Percentiles rank a stretch among this genome's conserved stretches.
Evolutionary conservation across 2,329 filamentous ascomycete species (phyloP).

Genomic region (Lachnellula hyalina): DNA sequence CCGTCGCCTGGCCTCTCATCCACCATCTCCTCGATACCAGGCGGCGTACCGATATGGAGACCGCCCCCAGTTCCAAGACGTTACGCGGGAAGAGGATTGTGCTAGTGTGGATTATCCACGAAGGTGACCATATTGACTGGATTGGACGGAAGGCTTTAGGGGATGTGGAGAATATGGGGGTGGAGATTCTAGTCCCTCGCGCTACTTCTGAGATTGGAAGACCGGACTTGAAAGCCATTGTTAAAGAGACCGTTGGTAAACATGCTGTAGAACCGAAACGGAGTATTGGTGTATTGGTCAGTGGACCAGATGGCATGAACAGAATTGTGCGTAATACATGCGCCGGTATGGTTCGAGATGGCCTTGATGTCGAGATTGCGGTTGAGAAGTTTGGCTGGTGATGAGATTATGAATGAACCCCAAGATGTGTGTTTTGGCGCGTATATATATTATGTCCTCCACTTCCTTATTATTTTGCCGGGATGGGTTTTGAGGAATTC

Average conservation of each 20-base stretch:
- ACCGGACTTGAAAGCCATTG: constrained; percentile 44
- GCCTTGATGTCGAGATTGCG: constrained; percentile 45
- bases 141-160: constrained; percentile 43
- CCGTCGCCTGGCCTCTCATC: constrained; percentile 56
- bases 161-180: constrained; percentile 43
- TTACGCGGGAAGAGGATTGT: constrained; percentile 34
- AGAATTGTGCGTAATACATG: constrained; percentile 54
- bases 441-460: background rate
- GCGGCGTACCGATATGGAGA: constrained; percentile 15
- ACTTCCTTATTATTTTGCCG: too few species aligned
- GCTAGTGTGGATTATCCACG: constrained; percentile 56
- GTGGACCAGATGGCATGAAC: constrained; percentile 58
- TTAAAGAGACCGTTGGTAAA: constrained; percentile 34
- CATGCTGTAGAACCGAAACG: constrained; percentile 17
- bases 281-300: constrained; percentile 50
- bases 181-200: constrained; percentile 48
- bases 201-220: constrained; percentile 49
- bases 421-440: background rate
- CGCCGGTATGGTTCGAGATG: constrained; percentile 42
- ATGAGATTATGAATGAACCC: background rate
- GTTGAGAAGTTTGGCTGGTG: constrained; percentile 68
- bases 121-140: constrained; percentile 49
- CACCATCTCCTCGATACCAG: constrained; percentile 40
- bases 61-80: constrained; percentile 21
- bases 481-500: too few species aligned